Base-by-base conservation (phyloP, 2,329 filamentous ascomycete species). In the Epichloe gansuensis region DNA sequence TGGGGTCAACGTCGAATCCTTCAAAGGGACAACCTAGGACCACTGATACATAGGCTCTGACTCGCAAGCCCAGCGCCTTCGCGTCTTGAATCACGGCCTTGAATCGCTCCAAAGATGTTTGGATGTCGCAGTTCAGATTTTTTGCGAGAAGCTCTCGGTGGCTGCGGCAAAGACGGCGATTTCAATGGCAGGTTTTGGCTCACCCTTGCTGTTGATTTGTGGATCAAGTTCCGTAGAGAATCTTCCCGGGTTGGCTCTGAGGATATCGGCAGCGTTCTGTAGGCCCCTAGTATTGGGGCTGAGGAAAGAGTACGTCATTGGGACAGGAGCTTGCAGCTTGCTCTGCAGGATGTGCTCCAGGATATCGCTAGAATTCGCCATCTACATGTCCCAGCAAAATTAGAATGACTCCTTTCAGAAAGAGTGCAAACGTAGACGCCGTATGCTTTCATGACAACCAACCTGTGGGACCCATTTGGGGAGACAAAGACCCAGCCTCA, bases 401-500 rank as follows among this genome's bases (percentile, higher is more conserved):
- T 39, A 54, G 49, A 43, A 35, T 28, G 31, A 17, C 17, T 23
- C 21, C 15, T 23, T n/a, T 13, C 6, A 25, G 48, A 6, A 49
- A 41, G 23, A 41, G 13, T 6, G 11, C 17, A 12, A 28, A 17
- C n/a, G 15, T 38, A 21, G 7, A 34, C 34, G 43, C 11, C 37
- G 21, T 21, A 21, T 9, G 21, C 35, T 17, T 17, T 39, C 37
- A 25, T 3, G 11, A 13, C n/a, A 41, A 28, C 65, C 56, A 61
- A 88, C 81, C 75, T 93, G 89, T 3, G 89, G 88, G 48, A 91
- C 83, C 80, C 86, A 91, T 78, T 87, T 89, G 1, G 88, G 46
- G 85, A 80, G 9, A 94, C 88, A 62, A 94, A 1, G 86, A 87
- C 1, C 88, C 89, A 17, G 86, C 83, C 67, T 94, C 88, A 56